A percentile compares a stretch with the other conserved stretches of the same genome.
Evolutionary conservation across 1,284 basidiomycete genomes (phyloP).

Genomic region (Ceratobasidium sp.): DNA sequence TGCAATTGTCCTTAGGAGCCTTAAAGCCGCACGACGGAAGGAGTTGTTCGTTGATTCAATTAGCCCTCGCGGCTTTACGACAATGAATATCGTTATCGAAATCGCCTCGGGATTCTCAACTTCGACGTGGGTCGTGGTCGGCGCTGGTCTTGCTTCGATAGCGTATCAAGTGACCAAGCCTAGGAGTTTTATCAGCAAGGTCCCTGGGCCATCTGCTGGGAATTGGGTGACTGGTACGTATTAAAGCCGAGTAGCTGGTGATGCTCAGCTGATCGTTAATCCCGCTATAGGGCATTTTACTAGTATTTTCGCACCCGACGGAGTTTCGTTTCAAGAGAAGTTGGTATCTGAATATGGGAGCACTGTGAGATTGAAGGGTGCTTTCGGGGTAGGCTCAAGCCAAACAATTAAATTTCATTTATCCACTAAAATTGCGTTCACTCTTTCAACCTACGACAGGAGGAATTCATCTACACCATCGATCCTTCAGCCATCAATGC

Average conservation of each 20-base stretch:
- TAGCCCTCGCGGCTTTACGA: too few relatives aligned
- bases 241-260: background rate
- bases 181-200: background rate
- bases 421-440: background rate
- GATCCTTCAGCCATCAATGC: background rate
- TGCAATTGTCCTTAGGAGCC: too few relatives aligned
- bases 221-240: background rate
- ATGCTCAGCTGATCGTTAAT: background rate
- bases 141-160: too few relatives aligned
- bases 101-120: too few relatives aligned
- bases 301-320: background rate
- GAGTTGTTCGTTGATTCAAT: too few relatives aligned
- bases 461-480: conserved; percentile 10
- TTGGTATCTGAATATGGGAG: background rate
- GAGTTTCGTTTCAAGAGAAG: conserved; percentile 7
- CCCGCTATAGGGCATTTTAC: background rate
- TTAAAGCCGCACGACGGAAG: too few relatives aligned
- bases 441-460: background rate
- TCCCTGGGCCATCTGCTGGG: background rate
- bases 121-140: too few relatives aligned
- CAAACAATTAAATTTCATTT: background rate
- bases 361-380: background rate
- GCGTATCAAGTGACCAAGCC: too few relatives aligned
- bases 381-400: background rate
- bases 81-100: too few relatives aligned